A percentile compares a stretch with the other conserved stretches of the same genome.
Conservation (phyloP, 768 basidiomycete genomes). For the Kwoniella shandongensis region DNA sequence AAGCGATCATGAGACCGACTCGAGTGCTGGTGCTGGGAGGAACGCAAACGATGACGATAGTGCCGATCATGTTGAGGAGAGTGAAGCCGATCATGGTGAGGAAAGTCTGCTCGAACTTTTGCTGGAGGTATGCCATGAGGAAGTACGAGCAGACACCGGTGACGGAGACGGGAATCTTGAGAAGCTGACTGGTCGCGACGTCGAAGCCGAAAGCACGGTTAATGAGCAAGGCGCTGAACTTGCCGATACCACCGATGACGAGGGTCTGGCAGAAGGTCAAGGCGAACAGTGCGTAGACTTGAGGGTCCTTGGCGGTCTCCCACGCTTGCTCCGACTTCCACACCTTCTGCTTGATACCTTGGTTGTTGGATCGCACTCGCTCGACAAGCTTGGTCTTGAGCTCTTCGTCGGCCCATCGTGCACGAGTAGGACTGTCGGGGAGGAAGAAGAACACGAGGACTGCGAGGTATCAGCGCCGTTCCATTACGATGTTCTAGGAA, state of each 20-base stretch:
- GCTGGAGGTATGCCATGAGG: conserved; percentile 19
- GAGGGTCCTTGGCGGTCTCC: conserved; percentile 44
- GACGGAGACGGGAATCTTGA: conserved; percentile 20
- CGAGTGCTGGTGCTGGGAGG: conserved; percentile 55
- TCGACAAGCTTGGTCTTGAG: conserved; percentile 33
- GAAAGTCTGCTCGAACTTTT: conserved; percentile 54
- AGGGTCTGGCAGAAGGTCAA: conserved; percentile 57
- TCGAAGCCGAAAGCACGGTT: conserved; percentile 36
- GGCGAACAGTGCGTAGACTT: conserved; percentile 57
- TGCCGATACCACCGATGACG: conserved; percentile 34
- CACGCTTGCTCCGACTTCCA: conserved; percentile 38
- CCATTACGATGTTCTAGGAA: no score
- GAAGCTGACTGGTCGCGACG: conserved; percentile 17
- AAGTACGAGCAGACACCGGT: conserved; percentile 13
- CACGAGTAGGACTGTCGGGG: conserved; percentile 33
- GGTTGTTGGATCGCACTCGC: conserved; percentile 39
- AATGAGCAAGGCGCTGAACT: conserved; percentile 32
- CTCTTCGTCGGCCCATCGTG: conserved; percentile 36
- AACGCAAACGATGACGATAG: conserved; percentile 59
- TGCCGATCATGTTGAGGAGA: conserved; percentile 58
- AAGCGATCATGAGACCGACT: conserved; percentile 59
- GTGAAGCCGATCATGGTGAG: conserved; percentile 59
- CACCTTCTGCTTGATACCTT: conserved; percentile 31
- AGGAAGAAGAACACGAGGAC: conserved; percentile 26
- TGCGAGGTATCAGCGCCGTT: neutral